Evolutionary conservation across 768 basidiomycete genomes (phyloP), one percentile per base, ranked within the genome.

Genomic region (Pleurotus sapidus): DNA sequence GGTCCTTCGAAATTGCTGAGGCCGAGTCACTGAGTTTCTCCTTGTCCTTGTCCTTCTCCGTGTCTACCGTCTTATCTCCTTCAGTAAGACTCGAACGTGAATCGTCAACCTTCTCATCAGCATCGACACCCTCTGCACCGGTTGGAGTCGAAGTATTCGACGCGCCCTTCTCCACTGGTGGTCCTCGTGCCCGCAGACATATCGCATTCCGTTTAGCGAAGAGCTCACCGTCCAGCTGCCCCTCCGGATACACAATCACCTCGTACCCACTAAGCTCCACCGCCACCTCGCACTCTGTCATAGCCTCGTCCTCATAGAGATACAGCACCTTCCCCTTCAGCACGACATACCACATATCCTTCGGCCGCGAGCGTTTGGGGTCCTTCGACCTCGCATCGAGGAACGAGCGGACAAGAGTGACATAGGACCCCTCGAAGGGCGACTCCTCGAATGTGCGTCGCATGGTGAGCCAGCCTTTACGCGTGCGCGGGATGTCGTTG

Each of bases 291-390:
- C 93, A 95, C 63, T 98, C 95, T 54, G 82, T 82, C 87, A 92
- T 91, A 14, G 77, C 80, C 72, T 97, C 94, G 71, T 95, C 91
- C 70, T 96, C 94, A 73, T 97, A 98, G 18, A 98, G 76, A 72
- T 93, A 98, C 27, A 98, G 74, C 39, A 96, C 87, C 65, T 85
- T 89, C 45, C 90, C 92, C 78, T 98, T 98, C 68, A 98, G 80
- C 5, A 88, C 93, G 54, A 89, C 91, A 68, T 88, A 97, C 87
- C 91, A 97, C 82, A 83, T 88, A 68, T 97, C 95, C 73, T 93
- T 93, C 14, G 94, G 93, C 49, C 90, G 81, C 12, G 89, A 86
- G 42, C 83, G 79, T 66, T 88, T 90, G 6, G 93, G 89, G 71
- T 94, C 91, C 67, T 91, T 89, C 50, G 91, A 91, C 57, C 90